Base-by-base conservation (phyloP, 371 early-diverging fungal species). In the Apophysomyces variabilis region DNA sequence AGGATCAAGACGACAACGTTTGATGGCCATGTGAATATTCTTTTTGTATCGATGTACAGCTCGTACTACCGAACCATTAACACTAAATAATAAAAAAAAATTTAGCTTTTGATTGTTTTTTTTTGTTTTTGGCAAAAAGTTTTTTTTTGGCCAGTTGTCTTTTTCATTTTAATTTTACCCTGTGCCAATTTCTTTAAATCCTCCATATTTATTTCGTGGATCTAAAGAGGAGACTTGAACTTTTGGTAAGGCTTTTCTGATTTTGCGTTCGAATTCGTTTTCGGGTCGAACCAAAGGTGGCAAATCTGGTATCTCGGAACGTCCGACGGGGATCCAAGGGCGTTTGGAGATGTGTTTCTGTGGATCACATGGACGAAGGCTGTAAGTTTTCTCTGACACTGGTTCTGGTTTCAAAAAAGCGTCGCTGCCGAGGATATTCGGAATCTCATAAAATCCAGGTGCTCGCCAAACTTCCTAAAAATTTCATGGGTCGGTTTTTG, bases 171-270 rank as follows among this genome's bases (percentile, higher is more conserved):
- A 43, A 56, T 26, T 46, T 72, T 80, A 80, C 81, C 81, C 83
- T 58, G 83, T 82, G 58, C 83, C 83, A 57, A 82, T 82, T 70
- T 79, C 83, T 64, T 76, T 74, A 59, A 82, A 82, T n/a, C 77
- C 70, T 46, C 64, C 58, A 68, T 79, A 82, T 59, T 74, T 66
- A 43, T 67, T 47, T 43, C 71, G 65, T 60, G 83, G 83, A 70
- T 82, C 77, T 13, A 69, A 62, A 14, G 70, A 69, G 1, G 69
- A 65, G 6, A 79, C 67, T 9, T 75, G 47, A 16, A 69, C 59
- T 59, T 78, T 79, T 45, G 82, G 75, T 58, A 82, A 67, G 39
- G 77, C 54, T 61, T 82, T 79, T 44, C 69, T 60, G 45, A 82
- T 65, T 62, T 66, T 75, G 44, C 70, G 70, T 62, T 81, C 78